Percentiles rank a stretch among this genome's conserved stretches.
phyloP scores from a whole-genome alignment of 192 early-diverging fungal genomes.

The Coemansia sp. region DNA sequence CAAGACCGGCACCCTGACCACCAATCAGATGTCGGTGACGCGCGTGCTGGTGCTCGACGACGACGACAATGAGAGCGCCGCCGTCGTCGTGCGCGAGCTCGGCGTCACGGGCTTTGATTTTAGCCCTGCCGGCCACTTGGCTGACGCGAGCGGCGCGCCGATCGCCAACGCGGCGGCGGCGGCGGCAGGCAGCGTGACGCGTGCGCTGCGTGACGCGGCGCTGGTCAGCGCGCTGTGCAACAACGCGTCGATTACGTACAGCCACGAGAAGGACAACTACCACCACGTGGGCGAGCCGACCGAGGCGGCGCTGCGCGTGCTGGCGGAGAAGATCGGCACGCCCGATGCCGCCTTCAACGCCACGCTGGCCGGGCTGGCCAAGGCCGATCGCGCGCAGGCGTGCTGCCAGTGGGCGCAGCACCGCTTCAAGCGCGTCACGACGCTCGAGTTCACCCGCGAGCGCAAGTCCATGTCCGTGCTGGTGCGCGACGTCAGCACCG shows the following conservation, averaged over 20 bases:
- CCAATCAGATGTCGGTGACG: constrained; percentile 96
- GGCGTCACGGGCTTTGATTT: constrained; percentile 86
- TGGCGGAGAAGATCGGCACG: constrained; percentile 94
- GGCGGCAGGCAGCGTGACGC: constrained; percentile 73
- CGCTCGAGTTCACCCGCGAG: constrained; percentile 95
- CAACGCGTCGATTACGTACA: constrained; percentile 84
- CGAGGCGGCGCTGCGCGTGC: constrained; percentile 93
- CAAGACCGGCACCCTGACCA: constrained; percentile 99
- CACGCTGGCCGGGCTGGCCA: constrained; percentile 52
- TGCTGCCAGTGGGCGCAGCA: constrained; percentile 75
- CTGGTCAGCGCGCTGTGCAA: constrained; percentile 88
- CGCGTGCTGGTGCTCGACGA: constrained; percentile 51
- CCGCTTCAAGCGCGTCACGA: constrained; percentile 63
- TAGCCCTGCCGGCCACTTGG: constrained; percentile 77
- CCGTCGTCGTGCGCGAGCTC: constrained; percentile 64
- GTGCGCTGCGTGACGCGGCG: constrained; percentile 42
- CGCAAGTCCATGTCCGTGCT: constrained; percentile 99
- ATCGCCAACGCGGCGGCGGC: constrained; percentile 59
- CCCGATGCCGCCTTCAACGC: constrained; percentile 70
- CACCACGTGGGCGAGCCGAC: constrained; percentile 95
- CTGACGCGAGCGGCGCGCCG: constrained; percentile 50
- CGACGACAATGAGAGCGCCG: constrained; percentile 40
- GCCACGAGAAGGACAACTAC: constrained; percentile 69
- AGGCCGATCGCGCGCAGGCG: constrained; percentile 64
- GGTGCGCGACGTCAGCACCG: constrained; percentile 41